Evolutionary conservation across 2,329 filamentous ascomycete genomes (phyloP), one percentile per base, ranked within the genome.

Genomic region (Camillea tinctor): DNA sequence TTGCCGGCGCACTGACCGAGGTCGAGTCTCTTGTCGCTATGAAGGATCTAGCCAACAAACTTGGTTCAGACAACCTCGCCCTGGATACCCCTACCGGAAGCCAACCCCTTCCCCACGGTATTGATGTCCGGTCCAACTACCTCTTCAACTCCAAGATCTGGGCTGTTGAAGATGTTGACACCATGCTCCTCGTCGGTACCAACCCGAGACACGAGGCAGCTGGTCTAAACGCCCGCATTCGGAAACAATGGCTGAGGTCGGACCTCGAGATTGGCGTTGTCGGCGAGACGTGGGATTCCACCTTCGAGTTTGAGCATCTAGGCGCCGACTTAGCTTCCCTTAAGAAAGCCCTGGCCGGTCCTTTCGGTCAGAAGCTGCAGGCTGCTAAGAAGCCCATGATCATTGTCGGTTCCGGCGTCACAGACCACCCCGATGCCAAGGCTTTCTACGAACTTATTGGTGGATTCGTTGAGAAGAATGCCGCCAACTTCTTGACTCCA

Each of bases 171-270:
- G 91, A 97, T 73, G 92, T 94, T 19, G 95, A 98, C 78, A 87
- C 85, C 69, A 92, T 99, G 61, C 88, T 99, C 57, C 88, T 99
- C 60, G 86, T 99, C 65, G 95, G 94, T 68, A 97, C 92, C 75
- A 99, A 99, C 81, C 91, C 95, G 49, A 88, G 95, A 68, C 92
- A 96, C 73, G 95, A 99, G 80, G 95, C 95, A 63, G 92, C 95
- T 59, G 92, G 95, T 53, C 85, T 99, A 51, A 99, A 99, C 73
- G 93, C 94, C 65, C 91, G 95, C 68, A 99, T 99, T 73, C 87
- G 95, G 72, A 99, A 99, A 83, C 93, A 97, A 77, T 99, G 94
- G 91, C 83, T 99, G 68, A 89, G 93, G 68, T 97, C 95, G 40
- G 93, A 98, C 69, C 87, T 99, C 22, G 90, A 98, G 76, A 87